Base-by-base conservation (phyloP, 345 rosid species). In the Gossypium bickii region DNA sequence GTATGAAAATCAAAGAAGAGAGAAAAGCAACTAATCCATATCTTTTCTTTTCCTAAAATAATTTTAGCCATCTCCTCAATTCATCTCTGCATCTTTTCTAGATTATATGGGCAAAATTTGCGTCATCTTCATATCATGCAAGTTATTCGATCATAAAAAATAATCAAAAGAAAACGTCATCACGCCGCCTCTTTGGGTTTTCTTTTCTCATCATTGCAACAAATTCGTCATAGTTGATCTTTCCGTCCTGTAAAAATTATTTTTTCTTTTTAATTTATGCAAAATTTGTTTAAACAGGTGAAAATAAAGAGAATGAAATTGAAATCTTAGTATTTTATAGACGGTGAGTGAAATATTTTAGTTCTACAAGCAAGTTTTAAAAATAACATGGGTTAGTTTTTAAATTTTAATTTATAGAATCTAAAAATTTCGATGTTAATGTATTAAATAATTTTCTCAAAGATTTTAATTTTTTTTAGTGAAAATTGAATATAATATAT, bases 121-220 rank as follows among this genome's bases (percentile, higher is more conserved):
- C 27, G 1, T 43, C 55, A 11, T 57, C 61, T 9, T 25, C 25
- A 1, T 20, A 5, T 57, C 5, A 12, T 18, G 29, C 13, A 10
- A 57, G 11, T 57, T 18, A 3, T 18, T 4, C 47, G 41, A 51
- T 34, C 63, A 48, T 52, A 41, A 1, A 2, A 4, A 17, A 63
- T 53, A 7, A 58, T 86, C 80, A 81, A 56, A 84, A 76, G 62
- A 86, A 80, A 20, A 82, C 79, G 8, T 91, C 92, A 8, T 22
- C 63, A 16, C 99, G 98, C 73, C 99, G 84, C 84, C 93, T 95
- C 86, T 93, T 95, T 22, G 92, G 92, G 71, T 89, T 95, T 76
- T 97, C 99, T 90, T 93, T 95, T 80, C 86, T 87, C 99, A 95
- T 95, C 98, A 95, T 95, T 2, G 97, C 96, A 75, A 90, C 98